A percentile compares a stretch with the other conserved stretches of the same genome.
phyloP scores from a whole-genome alignment of 2,329 filamentous ascomycete species.

The Fusarium sp. region DNA sequence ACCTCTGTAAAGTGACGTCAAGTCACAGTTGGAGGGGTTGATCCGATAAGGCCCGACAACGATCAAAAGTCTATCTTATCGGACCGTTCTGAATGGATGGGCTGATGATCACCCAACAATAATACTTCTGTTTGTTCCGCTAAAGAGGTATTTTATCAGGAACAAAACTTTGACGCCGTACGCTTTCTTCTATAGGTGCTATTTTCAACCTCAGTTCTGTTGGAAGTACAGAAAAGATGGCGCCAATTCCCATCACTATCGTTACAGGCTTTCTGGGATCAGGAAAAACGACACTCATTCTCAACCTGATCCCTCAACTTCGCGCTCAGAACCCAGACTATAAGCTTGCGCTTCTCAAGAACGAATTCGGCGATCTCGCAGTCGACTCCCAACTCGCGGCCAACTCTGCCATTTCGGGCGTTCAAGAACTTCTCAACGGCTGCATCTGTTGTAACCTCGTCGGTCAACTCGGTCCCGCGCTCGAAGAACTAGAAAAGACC shows the following conservation, averaged over 20 bases:
- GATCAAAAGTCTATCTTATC: conserved; percentile 42
- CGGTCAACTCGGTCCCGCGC: conserved; percentile 85
- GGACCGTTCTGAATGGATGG: conserved; percentile 30
- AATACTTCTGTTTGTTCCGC: conserved; percentile 9
- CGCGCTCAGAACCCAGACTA: conserved; percentile 77
- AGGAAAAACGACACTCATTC: conserved; percentile 94
- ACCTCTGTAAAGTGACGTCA: conserved; percentile 38
- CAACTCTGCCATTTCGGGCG: conserved; percentile 84
- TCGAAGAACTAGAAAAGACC: conserved; percentile 74
- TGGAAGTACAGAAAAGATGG: conserved; percentile 56
- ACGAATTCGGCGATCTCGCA: conserved; percentile 96
- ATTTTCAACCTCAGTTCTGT: background rate
- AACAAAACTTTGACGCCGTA: conserved; percentile 9
- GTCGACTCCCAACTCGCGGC: conserved; percentile 92
- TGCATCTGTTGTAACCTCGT: conserved; percentile 99
- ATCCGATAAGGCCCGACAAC: conserved; percentile 42
- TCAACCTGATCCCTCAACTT: conserved; percentile 93
- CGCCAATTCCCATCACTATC: conserved; percentile 89
- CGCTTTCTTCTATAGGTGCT: background rate
- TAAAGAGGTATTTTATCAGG: conserved; percentile 41
- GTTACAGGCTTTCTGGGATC: conserved; percentile 96
- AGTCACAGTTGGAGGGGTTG: conserved; percentile 32
- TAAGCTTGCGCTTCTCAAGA: conserved; percentile 94
- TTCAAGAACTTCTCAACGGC: conserved; percentile 92
- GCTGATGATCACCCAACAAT: conserved; percentile 35